Conservation (phyloP, 495 filamentous ascomycete species). For the Penicillium longicatenatum region DNA sequence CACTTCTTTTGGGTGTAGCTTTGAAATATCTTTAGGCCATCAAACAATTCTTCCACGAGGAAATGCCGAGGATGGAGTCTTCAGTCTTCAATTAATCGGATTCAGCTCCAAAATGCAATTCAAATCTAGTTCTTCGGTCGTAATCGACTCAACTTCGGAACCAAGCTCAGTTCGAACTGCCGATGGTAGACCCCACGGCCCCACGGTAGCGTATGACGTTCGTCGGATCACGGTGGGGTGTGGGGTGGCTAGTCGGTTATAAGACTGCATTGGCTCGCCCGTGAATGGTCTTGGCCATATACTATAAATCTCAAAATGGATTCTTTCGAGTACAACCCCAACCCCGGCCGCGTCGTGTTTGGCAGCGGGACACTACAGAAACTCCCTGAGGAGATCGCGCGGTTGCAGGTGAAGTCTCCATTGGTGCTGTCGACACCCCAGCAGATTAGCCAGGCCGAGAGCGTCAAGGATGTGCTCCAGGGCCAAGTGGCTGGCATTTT, state of each 20-base stretch:
- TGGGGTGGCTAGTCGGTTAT: slow-evolving; percentile 32
- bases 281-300: neutral
- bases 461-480: slow-evolving; percentile 50
- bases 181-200: slow-evolving; percentile 27
- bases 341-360: slow-evolving; percentile 62
- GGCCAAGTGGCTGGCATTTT: slow-evolving; percentile 59
- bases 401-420: slow-evolving; percentile 55
- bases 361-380: slow-evolving; percentile 62
- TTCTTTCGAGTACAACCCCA: slow-evolving; percentile 62
- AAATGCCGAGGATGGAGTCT: neutral
- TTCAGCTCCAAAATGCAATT: neutral
- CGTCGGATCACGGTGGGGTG: slow-evolving; percentile 30
- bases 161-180: slow-evolving; percentile 25
- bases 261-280: slow-evolving; percentile 19
- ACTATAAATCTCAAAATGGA: slow-evolving; percentile 49
- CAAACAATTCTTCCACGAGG: neutral
- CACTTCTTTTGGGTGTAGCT: neutral
- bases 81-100: neutral
- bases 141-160: slow-evolving; percentile 14
- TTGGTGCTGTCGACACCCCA: slow-evolving; percentile 61
- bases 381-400: slow-evolving; percentile 59
- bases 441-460: slow-evolving; percentile 54
- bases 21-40: neutral
- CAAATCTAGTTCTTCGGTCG: neutral
- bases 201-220: slow-evolving; percentile 33